Percentiles rank a stretch among this genome's conserved stretches.
Conservation (phyloP, 768 basidiomycete genomes). For the Amylocystis lapponica region DNA sequence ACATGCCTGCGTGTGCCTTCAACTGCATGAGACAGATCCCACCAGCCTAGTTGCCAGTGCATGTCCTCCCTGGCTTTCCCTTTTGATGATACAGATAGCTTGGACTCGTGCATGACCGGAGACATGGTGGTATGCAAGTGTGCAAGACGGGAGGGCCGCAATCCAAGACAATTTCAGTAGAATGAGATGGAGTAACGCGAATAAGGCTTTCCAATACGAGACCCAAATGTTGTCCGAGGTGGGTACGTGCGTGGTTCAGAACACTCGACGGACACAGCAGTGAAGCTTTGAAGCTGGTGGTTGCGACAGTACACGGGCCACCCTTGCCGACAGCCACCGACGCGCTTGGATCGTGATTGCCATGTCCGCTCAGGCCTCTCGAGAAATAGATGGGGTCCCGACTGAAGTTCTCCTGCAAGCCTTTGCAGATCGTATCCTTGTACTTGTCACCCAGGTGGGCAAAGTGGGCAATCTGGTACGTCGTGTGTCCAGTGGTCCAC, state of each 20-base stretch:
- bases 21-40: slow-evolving; percentile 60
- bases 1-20: slow-evolving; percentile 52
- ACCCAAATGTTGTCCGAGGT: no score
- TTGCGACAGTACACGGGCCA: no score
- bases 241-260: no score
- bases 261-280: no score
- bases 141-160: no score
- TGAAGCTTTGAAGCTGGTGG: no score
- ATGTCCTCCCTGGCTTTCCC: slow-evolving; percentile 47
- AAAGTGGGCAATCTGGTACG: slow-evolving; percentile 85
- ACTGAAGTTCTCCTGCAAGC: slow-evolving; percentile 78
- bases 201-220: no score
- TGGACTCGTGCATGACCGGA: slow-evolving; percentile 17
- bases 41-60: slow-evolving; percentile 65
- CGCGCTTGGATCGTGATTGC: no score
- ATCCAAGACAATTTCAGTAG: no score
- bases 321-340: no score
- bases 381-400: slow-evolving; percentile 44
- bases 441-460: slow-evolving; percentile 86
- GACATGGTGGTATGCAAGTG: no score
- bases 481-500: slow-evolving; percentile 2
- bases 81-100: slow-evolving; percentile 37
- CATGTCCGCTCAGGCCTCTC: slow-evolving; percentile 46
- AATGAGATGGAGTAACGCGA: no score
- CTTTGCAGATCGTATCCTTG: slow-evolving; percentile 74